These are phyloP conservation scores for Cavenderia fasciculata DNA, from an alignment of 78 protist species.

Conservation along the genomic window DNA sequence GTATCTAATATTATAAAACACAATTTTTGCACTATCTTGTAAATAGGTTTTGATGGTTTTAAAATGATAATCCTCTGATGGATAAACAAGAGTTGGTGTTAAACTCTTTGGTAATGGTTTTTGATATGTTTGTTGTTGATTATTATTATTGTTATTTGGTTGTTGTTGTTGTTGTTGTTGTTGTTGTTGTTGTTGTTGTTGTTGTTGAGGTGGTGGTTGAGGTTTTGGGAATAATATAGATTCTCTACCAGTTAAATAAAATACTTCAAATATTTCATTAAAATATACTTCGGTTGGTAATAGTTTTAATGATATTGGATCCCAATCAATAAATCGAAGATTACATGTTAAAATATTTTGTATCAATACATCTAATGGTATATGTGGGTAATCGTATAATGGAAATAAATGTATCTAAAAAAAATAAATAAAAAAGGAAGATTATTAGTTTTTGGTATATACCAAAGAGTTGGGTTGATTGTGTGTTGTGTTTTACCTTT, in stretches of 20 bases:
- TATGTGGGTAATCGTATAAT: not conserved
- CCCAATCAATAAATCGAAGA: conserved; percentile 58
- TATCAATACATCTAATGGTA: conserved; percentile 6
- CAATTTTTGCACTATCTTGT: conserved; percentile 38
- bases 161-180: not conserved
- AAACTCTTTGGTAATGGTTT: too few species aligned
- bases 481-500: too few species aligned
- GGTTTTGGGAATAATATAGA: not conserved
- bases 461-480: too few species aligned
- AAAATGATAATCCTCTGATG: conserved; percentile 41
- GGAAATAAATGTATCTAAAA: conserved; percentile 27
- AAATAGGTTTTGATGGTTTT: conserved; percentile 64
- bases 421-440: too few species aligned
- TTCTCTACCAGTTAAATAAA: conserved; percentile 64
- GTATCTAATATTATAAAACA: conserved; percentile 6
- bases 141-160: not conserved
- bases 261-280: conserved; percentile 44
- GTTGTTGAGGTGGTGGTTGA: not conserved
- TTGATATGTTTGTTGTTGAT: not conserved
- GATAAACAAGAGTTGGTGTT: conserved; percentile 2
- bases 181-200: conserved; percentile 9
- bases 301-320: not conserved
- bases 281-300: conserved; percentile 57
- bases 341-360: conserved; percentile 17
- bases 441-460: too few species aligned